Evolutionary conservation across 768 basidiomycete genomes (phyloP).

Genomic region (Pleurotus giganteus): DNA sequence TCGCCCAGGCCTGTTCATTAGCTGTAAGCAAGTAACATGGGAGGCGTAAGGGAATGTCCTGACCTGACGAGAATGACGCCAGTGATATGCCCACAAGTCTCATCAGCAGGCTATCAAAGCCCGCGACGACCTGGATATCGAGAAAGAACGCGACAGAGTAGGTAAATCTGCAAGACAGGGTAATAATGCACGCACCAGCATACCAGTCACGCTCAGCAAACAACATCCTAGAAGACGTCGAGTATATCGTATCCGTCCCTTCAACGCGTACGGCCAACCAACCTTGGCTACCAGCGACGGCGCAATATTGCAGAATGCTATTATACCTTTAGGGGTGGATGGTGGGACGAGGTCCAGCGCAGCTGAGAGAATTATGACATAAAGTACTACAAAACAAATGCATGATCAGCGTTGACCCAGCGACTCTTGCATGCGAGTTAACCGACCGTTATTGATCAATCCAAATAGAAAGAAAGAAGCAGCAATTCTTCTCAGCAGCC

Average conservation of each 20-base stretch:
- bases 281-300: constrained; percentile 86
- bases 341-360: constrained; percentile 93
- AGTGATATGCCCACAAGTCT: constrained; percentile 77
- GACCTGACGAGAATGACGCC: constrained; percentile 87
- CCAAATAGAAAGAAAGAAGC: constrained; percentile 90
- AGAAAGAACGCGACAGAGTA: neutral
- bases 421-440: constrained; percentile 4
- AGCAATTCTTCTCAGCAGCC: constrained; percentile 37
- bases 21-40: constrained; percentile 5
- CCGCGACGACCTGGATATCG: constrained; percentile 66
- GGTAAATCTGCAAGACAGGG: neutral
- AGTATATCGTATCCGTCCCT: constrained; percentile 81
- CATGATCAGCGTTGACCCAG: neutral
- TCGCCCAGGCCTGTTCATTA: constrained; percentile 78
- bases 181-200: constrained; percentile 62
- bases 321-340: constrained; percentile 90
- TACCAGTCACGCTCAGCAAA: constrained; percentile 72
- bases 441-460: constrained; percentile 83
- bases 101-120: constrained; percentile 61
- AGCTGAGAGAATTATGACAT: constrained; percentile 95
- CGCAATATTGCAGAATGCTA: constrained; percentile 93
- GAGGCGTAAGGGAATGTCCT: neutral
- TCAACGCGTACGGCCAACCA: constrained; percentile 88
- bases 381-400: constrained; percentile 62
- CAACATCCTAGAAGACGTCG: constrained; percentile 77